phyloP scores from a whole-genome alignment of 164 flowering plant genomes.

The Dillenia turbinata region DNA sequence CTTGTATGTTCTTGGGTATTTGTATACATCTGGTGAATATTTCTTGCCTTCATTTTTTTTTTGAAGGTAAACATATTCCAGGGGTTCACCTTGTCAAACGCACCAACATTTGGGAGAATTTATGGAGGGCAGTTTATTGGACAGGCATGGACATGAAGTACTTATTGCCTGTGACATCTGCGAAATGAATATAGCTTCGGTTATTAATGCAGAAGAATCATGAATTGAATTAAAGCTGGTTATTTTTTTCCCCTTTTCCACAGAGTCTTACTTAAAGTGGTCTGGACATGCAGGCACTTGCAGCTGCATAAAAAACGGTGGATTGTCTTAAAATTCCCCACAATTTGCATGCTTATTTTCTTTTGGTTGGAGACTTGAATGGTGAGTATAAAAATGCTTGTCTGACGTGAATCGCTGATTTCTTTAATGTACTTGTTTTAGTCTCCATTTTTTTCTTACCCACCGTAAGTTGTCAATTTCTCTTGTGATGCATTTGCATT shows the following conservation, averaged over 20 bases:
- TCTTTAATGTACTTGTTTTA: neutral
- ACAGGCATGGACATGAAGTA: constrained; percentile 48
- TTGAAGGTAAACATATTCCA: constrained; percentile 74
- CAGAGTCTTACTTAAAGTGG: neutral
- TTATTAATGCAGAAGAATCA: too few species aligned
- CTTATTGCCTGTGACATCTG: too few species aligned
- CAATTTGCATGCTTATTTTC: constrained; percentile 83
- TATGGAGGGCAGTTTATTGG: constrained; percentile 95
- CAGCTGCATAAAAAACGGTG: constrained; percentile 96
- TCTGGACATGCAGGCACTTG: constrained; percentile 64
- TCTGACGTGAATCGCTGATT: neutral
- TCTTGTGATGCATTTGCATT: too few species aligned
- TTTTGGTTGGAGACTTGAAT: constrained; percentile 72
- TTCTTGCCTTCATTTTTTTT: neutral
- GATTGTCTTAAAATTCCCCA: constrained; percentile 81
- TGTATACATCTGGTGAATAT: too few species aligned
- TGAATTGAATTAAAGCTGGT: neutral
- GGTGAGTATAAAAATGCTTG: constrained; percentile 42
- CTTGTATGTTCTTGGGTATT: too few species aligned
- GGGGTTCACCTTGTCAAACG: constrained; percentile 82
- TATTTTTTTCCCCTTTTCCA: too few species aligned
- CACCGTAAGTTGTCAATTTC: too few species aligned
- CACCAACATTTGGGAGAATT: constrained; percentile 80
- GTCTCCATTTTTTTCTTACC: neutral
- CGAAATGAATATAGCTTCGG: neutral